phyloP scores from a whole-genome alignment of 2,329 filamentous ascomycete species.

The Botryotinia convoluta region DNA sequence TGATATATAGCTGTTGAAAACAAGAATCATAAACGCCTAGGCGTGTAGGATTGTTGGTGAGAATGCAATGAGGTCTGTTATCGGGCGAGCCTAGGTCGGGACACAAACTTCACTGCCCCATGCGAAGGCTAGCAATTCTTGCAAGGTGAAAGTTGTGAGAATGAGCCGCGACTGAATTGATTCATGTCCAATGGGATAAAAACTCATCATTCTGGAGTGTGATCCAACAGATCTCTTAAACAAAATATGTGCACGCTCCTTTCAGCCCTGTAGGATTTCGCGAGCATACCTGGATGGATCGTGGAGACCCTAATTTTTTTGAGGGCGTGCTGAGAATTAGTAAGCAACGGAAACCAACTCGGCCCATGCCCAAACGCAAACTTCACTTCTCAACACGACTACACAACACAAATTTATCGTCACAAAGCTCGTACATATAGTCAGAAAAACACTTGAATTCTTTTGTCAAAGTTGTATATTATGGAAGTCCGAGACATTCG shows the following conservation, averaged over 20 bases:
- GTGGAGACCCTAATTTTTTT: neutral
- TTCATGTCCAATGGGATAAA: neutral
- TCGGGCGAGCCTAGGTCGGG: neutral
- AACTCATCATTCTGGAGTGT: too few species aligned
- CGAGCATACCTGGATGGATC: neutral
- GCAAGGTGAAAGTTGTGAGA: neutral
- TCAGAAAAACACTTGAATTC: rapidly evolving
- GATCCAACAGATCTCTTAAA: neutral
- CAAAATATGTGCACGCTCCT: neutral
- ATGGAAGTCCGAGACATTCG: neutral
- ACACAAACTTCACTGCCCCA: neutral
- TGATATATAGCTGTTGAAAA: rapidly evolving
- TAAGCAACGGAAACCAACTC: neutral
- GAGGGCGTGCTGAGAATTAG: neutral
- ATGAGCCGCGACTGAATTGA: too few species aligned
- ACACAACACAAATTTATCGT: neutral
- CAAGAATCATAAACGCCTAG: neutral
- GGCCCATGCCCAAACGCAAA: neutral
- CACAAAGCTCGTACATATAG: neutral
- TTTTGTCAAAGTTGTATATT: rapidly evolving
- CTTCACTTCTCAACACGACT: neutral
- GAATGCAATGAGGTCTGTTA: neutral
- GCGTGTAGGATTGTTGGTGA: neutral
- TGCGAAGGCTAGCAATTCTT: neutral
- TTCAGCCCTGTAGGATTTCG: neutral